Conservation (phyloP, 768 basidiomycete genomes). For the Boletus subcaerulescens region DNA sequence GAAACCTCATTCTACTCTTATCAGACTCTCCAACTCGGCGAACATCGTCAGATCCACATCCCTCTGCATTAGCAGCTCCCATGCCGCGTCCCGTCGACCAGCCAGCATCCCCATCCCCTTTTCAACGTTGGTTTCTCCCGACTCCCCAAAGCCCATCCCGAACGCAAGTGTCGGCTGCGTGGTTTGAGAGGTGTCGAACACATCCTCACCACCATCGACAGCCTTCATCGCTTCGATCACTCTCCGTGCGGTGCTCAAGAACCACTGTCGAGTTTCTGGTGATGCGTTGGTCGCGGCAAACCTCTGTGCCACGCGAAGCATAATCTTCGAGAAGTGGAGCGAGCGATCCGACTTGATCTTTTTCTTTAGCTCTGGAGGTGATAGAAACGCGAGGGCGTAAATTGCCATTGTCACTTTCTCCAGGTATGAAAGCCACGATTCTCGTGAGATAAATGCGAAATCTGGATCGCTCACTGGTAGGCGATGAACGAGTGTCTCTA, state of each 20-base stretch:
- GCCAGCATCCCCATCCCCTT: slow-evolving; percentile 74
- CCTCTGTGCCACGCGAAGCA: slow-evolving; percentile 70
- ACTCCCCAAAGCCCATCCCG: slow-evolving; percentile 84
- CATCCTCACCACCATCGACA: slow-evolving; percentile 72
- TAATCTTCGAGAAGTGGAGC: slow-evolving; percentile 65
- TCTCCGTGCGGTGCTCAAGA: slow-evolving; percentile 56
- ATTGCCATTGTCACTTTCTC: slow-evolving; percentile 80
- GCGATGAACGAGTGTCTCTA: slow-evolving; percentile 73
- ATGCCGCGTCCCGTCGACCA: slow-evolving; percentile 66
- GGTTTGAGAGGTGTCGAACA: slow-evolving; percentile 65
- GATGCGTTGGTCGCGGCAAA: slow-evolving; percentile 47
- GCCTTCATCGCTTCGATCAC: slow-evolving; percentile 76
- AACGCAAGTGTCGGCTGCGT: slow-evolving; percentile 63
- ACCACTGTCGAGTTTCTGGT: slow-evolving; percentile 51
- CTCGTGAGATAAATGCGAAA: slow-evolving; percentile 60
- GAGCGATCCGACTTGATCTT: slow-evolving; percentile 61
- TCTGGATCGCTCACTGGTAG: slow-evolving; percentile 80
- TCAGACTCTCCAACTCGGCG: slow-evolving; percentile 74
- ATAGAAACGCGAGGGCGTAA: slow-evolving; percentile 83
- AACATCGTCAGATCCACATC: slow-evolving; percentile 77
- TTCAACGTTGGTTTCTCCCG: slow-evolving; percentile 61
- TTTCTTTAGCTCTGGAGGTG: slow-evolving; percentile 71
- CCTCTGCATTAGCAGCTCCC: slow-evolving; percentile 68
- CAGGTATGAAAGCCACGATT: slow-evolving; percentile 72
- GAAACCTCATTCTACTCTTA: slow-evolving; percentile 53